Conservation (phyloP, 345 rosid species). For the Camelina laxa region DNA sequence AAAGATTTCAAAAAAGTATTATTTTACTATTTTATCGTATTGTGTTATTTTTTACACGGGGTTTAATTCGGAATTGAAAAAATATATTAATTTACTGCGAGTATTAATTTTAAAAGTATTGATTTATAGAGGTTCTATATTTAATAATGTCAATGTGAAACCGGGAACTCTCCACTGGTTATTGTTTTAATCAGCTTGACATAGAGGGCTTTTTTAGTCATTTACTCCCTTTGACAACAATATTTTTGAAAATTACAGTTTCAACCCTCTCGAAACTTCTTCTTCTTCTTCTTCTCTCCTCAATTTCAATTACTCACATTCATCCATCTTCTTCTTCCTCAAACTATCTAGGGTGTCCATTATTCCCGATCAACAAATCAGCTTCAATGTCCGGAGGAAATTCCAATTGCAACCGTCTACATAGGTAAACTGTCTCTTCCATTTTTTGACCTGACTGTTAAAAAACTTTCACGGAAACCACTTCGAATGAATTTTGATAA, state of each 20-base stretch:
- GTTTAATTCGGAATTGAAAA: no score
- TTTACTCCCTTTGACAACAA: no score
- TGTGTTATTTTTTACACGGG: no score
- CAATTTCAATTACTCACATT: not conserved
- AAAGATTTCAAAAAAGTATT: no score
- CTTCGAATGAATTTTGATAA: not conserved
- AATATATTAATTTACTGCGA: no score
- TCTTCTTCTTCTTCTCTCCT: slow-evolving; percentile 9
- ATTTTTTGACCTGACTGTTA: not conserved
- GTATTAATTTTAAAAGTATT: no score
- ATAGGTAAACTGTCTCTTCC: slow-evolving; percentile 47
- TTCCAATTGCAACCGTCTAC: slow-evolving; percentile 60
- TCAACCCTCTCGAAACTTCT: not conserved
- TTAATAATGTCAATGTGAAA: no score
- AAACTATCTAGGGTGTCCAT: slow-evolving; percentile 15
- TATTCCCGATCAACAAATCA: not conserved
- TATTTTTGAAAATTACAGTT: not conserved
- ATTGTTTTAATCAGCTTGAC: no score
- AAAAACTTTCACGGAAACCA: not conserved
- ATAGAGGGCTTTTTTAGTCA: not conserved
- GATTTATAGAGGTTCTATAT: no score
- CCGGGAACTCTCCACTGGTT: no score
- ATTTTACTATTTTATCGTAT: no score
- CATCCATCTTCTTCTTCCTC: not conserved
- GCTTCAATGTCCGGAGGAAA: slow-evolving; percentile 57